Percentiles rank a stretch among this genome's conserved stretches.
Evolutionary conservation across 202 grass and related monocot genomes (phyloP).

Genomic region (Brachypodium distachyon): DNA sequence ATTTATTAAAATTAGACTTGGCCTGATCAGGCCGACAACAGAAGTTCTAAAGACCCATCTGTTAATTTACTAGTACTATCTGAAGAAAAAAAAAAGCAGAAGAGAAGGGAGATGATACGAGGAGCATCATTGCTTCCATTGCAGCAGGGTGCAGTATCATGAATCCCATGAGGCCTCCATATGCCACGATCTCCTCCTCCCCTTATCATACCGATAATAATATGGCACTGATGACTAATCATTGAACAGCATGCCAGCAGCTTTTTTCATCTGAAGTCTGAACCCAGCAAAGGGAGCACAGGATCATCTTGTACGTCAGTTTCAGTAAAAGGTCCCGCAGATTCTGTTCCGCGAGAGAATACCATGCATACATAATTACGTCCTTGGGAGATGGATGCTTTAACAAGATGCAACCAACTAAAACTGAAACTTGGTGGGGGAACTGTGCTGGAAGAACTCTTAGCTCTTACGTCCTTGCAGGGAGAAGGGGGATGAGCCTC

Average conservation of each 20-base stretch:
- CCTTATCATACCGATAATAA: conserved; percentile 11
- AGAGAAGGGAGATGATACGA: conserved; percentile 23
- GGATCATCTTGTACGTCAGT: not conserved
- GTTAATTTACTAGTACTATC: no score
- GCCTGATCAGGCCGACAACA: no score
- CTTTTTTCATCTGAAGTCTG: conserved; percentile 10
- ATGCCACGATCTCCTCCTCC: not conserved
- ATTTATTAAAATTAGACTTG: no score
- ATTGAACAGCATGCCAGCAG: not conserved
- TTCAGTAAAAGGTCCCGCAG: not conserved
- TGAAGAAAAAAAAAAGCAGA: not conserved
- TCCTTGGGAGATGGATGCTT: not conserved
- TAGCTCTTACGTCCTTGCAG: not conserved
- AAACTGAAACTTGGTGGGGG: not conserved
- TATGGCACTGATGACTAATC: conserved; percentile 2
- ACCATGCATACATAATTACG: not conserved
- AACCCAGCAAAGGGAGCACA: not conserved
- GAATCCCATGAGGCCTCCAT: not conserved
- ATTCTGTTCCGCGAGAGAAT: not conserved
- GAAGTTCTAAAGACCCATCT: no score
- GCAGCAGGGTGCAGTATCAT: conserved; percentile 18
- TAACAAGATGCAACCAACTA: not conserved
- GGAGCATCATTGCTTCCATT: conserved; percentile 29
- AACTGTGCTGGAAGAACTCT: not conserved
- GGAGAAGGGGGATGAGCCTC: not conserved